Evolutionary conservation across 2,329 filamentous ascomycete species (phyloP).

Genomic region (Aspergillus novofumigatus): DNA sequence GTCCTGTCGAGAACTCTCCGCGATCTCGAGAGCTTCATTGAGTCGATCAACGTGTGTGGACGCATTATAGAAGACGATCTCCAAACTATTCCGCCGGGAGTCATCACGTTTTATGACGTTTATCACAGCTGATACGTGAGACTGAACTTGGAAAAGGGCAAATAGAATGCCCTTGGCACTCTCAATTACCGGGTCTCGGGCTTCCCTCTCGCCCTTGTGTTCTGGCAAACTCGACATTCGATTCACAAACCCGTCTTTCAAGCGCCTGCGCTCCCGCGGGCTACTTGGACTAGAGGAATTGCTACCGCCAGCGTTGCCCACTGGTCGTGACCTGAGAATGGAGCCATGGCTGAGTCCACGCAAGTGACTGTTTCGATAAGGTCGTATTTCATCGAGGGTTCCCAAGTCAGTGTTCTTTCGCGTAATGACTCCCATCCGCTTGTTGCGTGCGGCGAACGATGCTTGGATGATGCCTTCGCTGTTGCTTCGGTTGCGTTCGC

Average conservation of each 20-base stretch:
- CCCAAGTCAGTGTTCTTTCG: conserved; percentile 53
- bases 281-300: conserved; percentile 44
- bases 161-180: conserved; percentile 54
- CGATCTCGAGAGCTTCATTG: conserved; percentile 50
- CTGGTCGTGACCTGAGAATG: conserved; percentile 39
- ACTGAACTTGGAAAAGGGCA: conserved; percentile 50
- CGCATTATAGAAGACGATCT: conserved; percentile 54
- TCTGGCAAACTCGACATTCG: conserved; percentile 56
- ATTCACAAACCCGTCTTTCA: conserved; percentile 44
- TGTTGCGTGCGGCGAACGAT: conserved; percentile 45
- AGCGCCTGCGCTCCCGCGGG: conserved; percentile 38
- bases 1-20: conserved; percentile 47
- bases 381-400: conserved; percentile 49
- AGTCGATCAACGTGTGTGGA: conserved; percentile 54
- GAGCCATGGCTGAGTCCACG: conserved; percentile 57
- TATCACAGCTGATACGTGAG: conserved; percentile 44
- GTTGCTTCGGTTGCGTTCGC: conserved; percentile 55
- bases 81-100: conserved; percentile 47
- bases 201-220: conserved; percentile 47
- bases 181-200: conserved; percentile 50
- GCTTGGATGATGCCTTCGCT: conserved; percentile 57
- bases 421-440: conserved; percentile 58
- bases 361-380: conserved; percentile 52
- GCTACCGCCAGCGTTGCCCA: conserved; percentile 28
- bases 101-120: conserved; percentile 46